Percentiles rank a stretch among this genome's conserved stretches.
These are phyloP conservation scores for Phytophthora tentaculata DNA, from an alignment of 352 stramenopile species.

Conservation along the genomic window DNA sequence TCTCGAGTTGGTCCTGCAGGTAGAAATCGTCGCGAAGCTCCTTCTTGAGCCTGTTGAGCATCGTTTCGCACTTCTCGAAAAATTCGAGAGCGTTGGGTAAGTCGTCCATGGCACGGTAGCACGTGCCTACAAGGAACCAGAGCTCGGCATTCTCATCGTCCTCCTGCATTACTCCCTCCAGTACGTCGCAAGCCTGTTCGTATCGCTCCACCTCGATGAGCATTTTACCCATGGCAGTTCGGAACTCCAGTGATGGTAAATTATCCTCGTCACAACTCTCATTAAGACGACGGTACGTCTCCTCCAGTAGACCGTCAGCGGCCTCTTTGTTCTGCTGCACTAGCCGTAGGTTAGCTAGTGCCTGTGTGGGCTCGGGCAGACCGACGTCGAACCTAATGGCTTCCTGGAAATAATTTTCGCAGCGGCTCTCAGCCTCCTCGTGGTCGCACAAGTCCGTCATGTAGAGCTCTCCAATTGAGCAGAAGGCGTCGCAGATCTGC, in stretches of 20 bases:
- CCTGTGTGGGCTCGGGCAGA: slow-evolving; percentile 93
- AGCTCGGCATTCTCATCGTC: slow-evolving; percentile 91
- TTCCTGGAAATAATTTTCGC: slow-evolving; percentile 90
- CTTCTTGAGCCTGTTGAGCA: slow-evolving; percentile 86
- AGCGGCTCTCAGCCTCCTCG: slow-evolving; percentile 93
- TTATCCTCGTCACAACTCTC: slow-evolving; percentile 74
- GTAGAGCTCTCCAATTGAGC: slow-evolving; percentile 96
- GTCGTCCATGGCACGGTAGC: slow-evolving; percentile 88
- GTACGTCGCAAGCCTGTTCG: slow-evolving; percentile 79
- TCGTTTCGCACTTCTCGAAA: slow-evolving; percentile 78
- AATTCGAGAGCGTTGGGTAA: slow-evolving; percentile 84
- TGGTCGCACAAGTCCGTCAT: slow-evolving; percentile 96
- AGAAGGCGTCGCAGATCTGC: slow-evolving; percentile 95
- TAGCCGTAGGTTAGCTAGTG: slow-evolving; percentile 94
- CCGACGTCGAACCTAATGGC: slow-evolving; percentile 92
- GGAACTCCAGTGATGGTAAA: slow-evolving; percentile 86
- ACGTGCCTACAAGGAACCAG: slow-evolving; percentile 90
- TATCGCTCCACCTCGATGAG: slow-evolving; percentile 89
- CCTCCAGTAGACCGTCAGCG: slow-evolving; percentile 88
- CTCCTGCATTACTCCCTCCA: slow-evolving; percentile 90
- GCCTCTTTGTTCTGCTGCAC: slow-evolving; percentile 93
- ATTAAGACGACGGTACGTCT: slow-evolving; percentile 92
- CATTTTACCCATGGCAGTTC: slow-evolving; percentile 81
- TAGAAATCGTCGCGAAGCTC: slow-evolving; percentile 77
- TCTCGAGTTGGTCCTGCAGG: slow-evolving; percentile 81